Percentiles rank a stretch among this genome's conserved stretches.
phyloP scores from a whole-genome alignment of 352 stramenopile genomes.

The Phytophthora citrophthora region DNA sequence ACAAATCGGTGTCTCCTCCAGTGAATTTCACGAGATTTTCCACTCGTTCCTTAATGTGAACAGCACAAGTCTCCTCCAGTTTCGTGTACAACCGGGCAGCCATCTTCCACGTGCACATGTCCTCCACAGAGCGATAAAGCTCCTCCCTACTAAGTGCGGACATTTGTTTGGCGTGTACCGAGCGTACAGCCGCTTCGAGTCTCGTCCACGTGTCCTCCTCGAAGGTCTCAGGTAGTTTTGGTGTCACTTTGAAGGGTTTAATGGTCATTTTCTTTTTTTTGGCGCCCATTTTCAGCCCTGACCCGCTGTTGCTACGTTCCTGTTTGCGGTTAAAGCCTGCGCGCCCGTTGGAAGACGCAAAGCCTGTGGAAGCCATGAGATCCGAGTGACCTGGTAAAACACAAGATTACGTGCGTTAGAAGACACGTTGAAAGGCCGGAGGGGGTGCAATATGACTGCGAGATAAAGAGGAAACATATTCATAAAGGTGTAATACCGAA shows the following conservation, averaged over 20 bases:
- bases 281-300: conserved; percentile 22
- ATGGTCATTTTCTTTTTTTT: conserved; percentile 88
- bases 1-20: conserved; percentile 67
- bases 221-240: conserved; percentile 76
- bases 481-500: not conserved
- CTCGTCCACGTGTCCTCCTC: conserved; percentile 81
- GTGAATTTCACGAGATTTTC: conserved; percentile 65
- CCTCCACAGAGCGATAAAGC: conserved; percentile 85
- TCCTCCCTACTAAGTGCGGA: conserved; percentile 78
- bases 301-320: conserved; percentile 37
- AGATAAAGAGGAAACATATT: not conserved
- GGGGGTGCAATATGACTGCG: not conserved
- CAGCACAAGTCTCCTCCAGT: conserved; percentile 72
- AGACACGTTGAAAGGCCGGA: not conserved
- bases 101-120: conserved; percentile 95
- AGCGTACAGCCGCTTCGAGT: conserved; percentile 67
- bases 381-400: not conserved
- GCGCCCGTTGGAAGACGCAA: conserved; percentile 31
- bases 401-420: conserved; percentile 9
- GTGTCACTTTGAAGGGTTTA: conserved; percentile 84
- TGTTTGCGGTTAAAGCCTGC: conserved; percentile 38
- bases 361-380: conserved; percentile 39
- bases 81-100: conserved; percentile 72
- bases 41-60: conserved; percentile 67
- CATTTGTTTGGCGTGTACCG: conserved; percentile 74